Base-by-base conservation (phyloP, 345 rosid species). In the Microcos paniculata region DNA sequence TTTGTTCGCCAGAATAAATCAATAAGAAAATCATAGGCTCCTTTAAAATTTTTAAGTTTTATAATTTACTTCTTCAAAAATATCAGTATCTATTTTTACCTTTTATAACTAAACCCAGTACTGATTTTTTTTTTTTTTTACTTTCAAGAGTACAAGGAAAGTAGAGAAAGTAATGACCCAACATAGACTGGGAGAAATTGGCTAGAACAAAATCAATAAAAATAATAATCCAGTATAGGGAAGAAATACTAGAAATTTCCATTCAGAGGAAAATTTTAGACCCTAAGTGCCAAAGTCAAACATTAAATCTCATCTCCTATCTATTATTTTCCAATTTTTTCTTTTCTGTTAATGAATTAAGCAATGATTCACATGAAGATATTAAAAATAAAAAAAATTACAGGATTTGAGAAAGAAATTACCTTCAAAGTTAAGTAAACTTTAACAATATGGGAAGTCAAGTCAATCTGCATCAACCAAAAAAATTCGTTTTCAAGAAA, bases 401-500 rank as follows among this genome's bases (percentile, higher is more conserved):
- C 45, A 4, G 45, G 9, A 42, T 42, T 42, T 42, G 6, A 42
- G 45, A 42, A 42, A 42, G 9, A 4, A 42, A 42, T 42, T 8
- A 42, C 45, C 45, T 42, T 8, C 45, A 42, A 42, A 42, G 45
- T 42, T 8, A 42, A 42, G 45, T 8, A 8, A 42, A 42, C 45
- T 4, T 42, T 42, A 42, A 42, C 6, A 42, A 8, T 42, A 8
- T 42, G 45, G 45, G 45, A 42, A 8, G 8, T 8, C 45, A 42
- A 42, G 45, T 42, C 45, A 42, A 96, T 94, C 99, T 96, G 97
- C 88, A 83, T 21, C 80, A 49, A 69, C 57, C 46, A 35, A 52
- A 70, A 51, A 31, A 28, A 51, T 2, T 12, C 33, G 5, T 8
- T 42, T 42, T 31, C n/a, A 70, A 15, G 11, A 70, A 43, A 46